Evolutionary conservation across 352 stramenopile species (phyloP), one percentile per base, ranked within the genome.

Genomic region (Globisporangium okanoganense): DNA sequence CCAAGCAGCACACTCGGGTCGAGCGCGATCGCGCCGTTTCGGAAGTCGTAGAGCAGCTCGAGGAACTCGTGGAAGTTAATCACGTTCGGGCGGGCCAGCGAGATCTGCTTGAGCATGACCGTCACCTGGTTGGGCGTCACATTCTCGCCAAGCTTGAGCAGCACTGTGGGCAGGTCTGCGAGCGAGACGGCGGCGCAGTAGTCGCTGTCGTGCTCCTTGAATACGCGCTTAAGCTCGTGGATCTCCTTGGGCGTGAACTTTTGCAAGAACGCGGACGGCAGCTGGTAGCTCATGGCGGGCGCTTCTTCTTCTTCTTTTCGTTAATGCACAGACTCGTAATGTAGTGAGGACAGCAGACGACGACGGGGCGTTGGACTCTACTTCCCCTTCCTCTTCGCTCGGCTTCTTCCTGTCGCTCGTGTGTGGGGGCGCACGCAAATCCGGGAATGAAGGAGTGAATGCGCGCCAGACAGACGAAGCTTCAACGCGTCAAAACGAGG

Each of bases 231-330:
- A 66, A 92, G 74, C 67, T 94, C 81, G 62, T 93, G 79, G 70
- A 92, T 93, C 70, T 95, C 86, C 64, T 90, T 91, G 65, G 85
- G 86, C 61, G 82, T 86, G 64, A 95, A 93, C 65, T 93, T 93
- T 60, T 93, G 85, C 53, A 95, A 59, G 61, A 93, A 95, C 48
- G 76, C 70, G 29, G 83, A 92, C 35, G 83, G 86, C 22, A 95
- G 69, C 55, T 92, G 80, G 76, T 95, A 95, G 71, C 83, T 92
- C 85, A 95, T 95, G 31, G 43, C 14, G 41, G 25, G 18, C 35
- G 36, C 22, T 18, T 45, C 18, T 47, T 47, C 49, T 55, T 52
- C 48, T 55, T 55, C 48, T 40, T 41, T 44, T 8, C 3, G 40
- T 20, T 22, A 45, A 9, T 45, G 40, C 14, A 14, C 36, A 18